Conservation (phyloP, 2,329 filamentous ascomycete genomes). For the Colletotrichum tropicale region DNA sequence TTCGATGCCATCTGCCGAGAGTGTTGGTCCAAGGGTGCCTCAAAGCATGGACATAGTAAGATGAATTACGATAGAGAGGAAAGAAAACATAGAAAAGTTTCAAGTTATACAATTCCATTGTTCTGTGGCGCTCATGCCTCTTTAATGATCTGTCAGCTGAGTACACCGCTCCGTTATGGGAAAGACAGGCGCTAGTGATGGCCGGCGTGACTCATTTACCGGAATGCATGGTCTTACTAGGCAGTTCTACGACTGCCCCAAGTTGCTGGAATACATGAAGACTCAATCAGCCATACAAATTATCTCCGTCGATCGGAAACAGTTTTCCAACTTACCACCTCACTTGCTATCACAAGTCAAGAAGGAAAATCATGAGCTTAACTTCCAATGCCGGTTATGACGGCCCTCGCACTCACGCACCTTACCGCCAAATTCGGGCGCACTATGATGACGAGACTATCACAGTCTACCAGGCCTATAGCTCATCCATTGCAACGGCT, state of each 20-base stretch:
- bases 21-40: neutral
- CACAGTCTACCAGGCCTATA: constrained; percentile 68
- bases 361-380: neutral
- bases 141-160: neutral
- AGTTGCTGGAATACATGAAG: neutral
- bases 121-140: rapidly evolving
- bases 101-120: neutral
- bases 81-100: neutral
- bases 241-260: neutral
- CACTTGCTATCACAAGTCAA: neutral
- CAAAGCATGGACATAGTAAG: neutral
- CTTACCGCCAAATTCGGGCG: constrained; percentile 57
- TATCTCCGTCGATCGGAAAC: neutral
- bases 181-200: neutral
- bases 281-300: neutral
- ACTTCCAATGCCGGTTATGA: no score
- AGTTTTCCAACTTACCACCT: neutral
- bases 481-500: constrained; percentile 52
- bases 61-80: no score
- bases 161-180: rapidly evolving
- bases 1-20: neutral
- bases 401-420: no score
- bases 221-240: neutral
- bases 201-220: neutral
- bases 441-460: constrained; percentile 53